These are phyloP conservation scores for Amaranthus tricolor DNA, from an alignment of 179 eudicot genomes.

Conservation along the genomic window DNA sequence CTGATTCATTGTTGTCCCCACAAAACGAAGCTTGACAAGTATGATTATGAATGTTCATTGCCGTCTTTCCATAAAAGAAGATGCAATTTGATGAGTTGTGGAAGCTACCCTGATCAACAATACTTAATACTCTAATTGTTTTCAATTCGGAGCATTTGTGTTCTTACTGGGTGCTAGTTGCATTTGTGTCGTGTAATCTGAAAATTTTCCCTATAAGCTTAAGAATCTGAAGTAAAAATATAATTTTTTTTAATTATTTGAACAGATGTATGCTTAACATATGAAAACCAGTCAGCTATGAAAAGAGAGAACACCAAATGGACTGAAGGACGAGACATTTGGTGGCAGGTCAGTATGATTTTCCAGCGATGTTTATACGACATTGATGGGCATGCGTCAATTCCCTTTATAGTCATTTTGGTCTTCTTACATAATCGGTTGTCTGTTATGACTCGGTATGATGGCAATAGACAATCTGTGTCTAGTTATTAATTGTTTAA, in stretches of 20 bases:
- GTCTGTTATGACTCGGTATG: background rate
- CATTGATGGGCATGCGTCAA: too few relatives aligned
- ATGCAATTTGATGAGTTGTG: too few relatives aligned
- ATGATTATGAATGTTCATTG: too few relatives aligned
- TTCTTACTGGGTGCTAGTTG: background rate
- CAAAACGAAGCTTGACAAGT: too few relatives aligned
- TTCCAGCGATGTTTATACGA: too few relatives aligned
- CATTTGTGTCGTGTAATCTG: background rate
- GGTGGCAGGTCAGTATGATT: conserved; percentile 88
- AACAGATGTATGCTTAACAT: conserved; percentile 82
- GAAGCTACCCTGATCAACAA: too few relatives aligned
- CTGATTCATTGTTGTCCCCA: too few relatives aligned
- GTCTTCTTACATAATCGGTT: background rate
- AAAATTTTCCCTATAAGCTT: background rate
- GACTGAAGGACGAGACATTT: conserved; percentile 73
- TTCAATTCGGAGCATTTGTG: too few relatives aligned
- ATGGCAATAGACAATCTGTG: background rate
- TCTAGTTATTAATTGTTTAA: background rate
- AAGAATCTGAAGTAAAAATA: background rate
- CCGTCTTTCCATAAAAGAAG: too few relatives aligned
- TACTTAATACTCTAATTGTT: too few relatives aligned
- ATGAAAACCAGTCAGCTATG: conserved; percentile 75
- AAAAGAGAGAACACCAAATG: conserved; percentile 76
- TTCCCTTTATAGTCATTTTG: background rate
- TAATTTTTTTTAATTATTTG: conserved; percentile 17